Percentiles rank a stretch among this genome's conserved stretches.
Conservation (phyloP, 495 filamentous ascomycete genomes). For the Aspergillus incahuasiensis region DNA sequence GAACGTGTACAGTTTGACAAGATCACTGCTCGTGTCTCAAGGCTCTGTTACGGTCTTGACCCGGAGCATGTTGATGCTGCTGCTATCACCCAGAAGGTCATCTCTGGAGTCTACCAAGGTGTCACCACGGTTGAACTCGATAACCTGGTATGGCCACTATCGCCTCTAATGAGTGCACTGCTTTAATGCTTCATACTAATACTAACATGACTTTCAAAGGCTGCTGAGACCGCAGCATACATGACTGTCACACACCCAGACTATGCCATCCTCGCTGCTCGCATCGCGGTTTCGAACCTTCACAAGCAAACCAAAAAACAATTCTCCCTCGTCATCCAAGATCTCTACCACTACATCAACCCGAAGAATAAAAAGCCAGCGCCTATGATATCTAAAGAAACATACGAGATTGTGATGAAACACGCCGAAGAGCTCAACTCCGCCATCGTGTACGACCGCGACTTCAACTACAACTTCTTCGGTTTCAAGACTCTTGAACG, state of each 20-base stretch:
- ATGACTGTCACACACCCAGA: slow-evolving; percentile 99
- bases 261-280: slow-evolving; percentile 97
- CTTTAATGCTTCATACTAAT: too few relatives aligned
- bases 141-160: slow-evolving; percentile 70
- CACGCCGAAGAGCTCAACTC: slow-evolving; percentile 96
- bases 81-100: slow-evolving; percentile 98
- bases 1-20: slow-evolving; percentile 99
- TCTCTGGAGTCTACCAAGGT: slow-evolving; percentile 97
- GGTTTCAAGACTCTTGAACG: slow-evolving; percentile 99
- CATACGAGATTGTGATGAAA: slow-evolving; percentile 87
- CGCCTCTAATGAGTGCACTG: neutral
- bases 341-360: slow-evolving; percentile 94
- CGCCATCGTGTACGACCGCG: slow-evolving; percentile 96
- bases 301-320: slow-evolving; percentile 99
- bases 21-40: slow-evolving; percentile 96
- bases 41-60: slow-evolving; percentile 95
- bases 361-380: slow-evolving; percentile 80
- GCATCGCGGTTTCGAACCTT: slow-evolving; percentile 97
- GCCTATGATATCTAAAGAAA: slow-evolving; percentile 88
- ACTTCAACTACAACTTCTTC: slow-evolving; percentile 99
- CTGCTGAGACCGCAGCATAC: slow-evolving; percentile 97
- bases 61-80: slow-evolving; percentile 95
- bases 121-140: slow-evolving; percentile 94
- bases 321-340: slow-evolving; percentile 87
- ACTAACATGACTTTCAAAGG: slow-evolving; percentile 48